Evolutionary conservation across 495 filamentous ascomycete species (phyloP).

Genomic region (Parathielavia appendiculata): DNA sequence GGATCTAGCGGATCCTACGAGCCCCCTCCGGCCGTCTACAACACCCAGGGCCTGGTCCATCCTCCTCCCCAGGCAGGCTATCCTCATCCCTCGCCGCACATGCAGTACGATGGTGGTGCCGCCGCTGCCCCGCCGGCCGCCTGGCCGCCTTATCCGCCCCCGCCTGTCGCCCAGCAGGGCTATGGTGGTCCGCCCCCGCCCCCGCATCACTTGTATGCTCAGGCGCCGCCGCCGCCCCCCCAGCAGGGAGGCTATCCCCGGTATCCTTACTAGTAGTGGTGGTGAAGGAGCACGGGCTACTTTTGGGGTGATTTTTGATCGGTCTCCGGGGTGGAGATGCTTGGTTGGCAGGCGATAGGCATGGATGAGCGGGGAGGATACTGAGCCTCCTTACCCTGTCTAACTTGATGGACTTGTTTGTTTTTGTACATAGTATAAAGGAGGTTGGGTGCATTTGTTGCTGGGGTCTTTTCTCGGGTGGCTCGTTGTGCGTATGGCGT

Average conservation of each 20-base stretch:
- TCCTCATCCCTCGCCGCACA: slow-evolving; percentile 4
- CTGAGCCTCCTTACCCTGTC: neutral
- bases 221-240: slow-evolving; percentile 17
- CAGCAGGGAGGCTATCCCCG: slow-evolving; percentile 18
- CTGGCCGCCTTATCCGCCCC: slow-evolving; percentile 17
- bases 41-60: slow-evolving; percentile 19
- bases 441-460: neutral
- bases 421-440: neutral
- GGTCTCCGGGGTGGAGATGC: neutral
- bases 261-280: slow-evolving; percentile 16
- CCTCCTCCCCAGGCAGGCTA: slow-evolving; percentile 18
- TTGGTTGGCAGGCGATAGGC: neutral
- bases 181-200: slow-evolving; percentile 21
- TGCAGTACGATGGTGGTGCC: slow-evolving; percentile 1
- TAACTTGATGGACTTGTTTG: neutral
- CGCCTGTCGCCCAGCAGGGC: slow-evolving; percentile 11
- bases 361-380: neutral
- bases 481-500: neutral
- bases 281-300: neutral
- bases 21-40: slow-evolving; percentile 37
- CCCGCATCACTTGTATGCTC: slow-evolving; percentile 16
- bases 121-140: slow-evolving; percentile 9
- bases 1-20: slow-evolving; percentile 44
- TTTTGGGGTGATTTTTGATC: neutral
- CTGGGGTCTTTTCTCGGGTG: neutral